These are phyloP conservation scores for Lathyrus tuberosus DNA, from an alignment of 306 rosid genomes.

Conservation along the genomic window DNA sequence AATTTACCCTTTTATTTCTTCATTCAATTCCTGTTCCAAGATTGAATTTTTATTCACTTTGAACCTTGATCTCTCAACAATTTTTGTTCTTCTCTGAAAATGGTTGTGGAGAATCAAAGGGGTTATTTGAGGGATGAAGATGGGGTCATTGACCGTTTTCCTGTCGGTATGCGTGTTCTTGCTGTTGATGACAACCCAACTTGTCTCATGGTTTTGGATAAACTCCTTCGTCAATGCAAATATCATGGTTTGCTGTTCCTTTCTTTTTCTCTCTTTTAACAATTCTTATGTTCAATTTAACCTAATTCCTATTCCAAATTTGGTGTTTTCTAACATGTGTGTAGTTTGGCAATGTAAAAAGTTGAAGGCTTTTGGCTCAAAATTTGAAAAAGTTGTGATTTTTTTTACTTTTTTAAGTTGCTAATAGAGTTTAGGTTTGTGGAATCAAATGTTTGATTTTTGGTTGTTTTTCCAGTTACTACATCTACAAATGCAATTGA, in stretches of 20 bases:
- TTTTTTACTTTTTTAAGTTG: not conserved
- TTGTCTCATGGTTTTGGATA: constrained; percentile 78
- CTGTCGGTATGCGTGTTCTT: constrained; percentile 92
- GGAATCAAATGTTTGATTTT: constrained; percentile 34
- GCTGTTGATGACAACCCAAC: constrained; percentile 91
- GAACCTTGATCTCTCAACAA: constrained; percentile 31
- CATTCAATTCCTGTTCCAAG: constrained; percentile 18
- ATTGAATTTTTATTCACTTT: not conserved
- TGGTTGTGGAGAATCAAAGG: constrained; percentile 68
- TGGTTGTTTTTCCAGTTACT: constrained; percentile 64
- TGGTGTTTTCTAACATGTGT: not conserved
- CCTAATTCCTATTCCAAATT: constrained; percentile 9
- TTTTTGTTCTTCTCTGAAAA: constrained; percentile 32
- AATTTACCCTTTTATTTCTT: not conserved
- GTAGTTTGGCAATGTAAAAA: constrained; percentile 7
- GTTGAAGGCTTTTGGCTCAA: constrained; percentile 28
- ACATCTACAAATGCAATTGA: constrained; percentile 63
- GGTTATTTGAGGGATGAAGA: constrained; percentile 39
- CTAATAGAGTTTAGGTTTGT: constrained; percentile 19
- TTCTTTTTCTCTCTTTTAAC: not conserved
- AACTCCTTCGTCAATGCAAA: constrained; percentile 79
- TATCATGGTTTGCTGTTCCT: constrained; percentile 70
- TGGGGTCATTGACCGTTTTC: constrained; percentile 55
- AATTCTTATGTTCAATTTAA: not conserved
- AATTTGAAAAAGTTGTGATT: not conserved